Base-by-base conservation (phyloP, 805 yeast genomes). In the Candida anglica region DNA sequence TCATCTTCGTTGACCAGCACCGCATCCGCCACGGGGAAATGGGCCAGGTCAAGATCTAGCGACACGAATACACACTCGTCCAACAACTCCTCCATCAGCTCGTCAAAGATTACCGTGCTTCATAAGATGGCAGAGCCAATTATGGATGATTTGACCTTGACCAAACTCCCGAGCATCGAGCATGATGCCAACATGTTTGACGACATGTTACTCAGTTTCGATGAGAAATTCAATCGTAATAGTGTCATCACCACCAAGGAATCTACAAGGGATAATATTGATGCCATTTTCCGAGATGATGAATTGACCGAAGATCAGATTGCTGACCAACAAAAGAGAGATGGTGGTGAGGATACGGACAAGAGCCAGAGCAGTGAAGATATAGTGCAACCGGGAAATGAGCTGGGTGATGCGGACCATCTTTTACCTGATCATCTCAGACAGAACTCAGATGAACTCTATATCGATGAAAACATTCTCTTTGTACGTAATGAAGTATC, bases 271-370 rank as follows among this genome's bases (percentile, higher is more conserved):
- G n/a, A n/a, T n/a, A n/a, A n/a, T n/a, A n/a, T n/a, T n/a, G 27
- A 35, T 28, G 47, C 52, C 13, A 63, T 66, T 38, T 52, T 66
- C 30, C 56, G 50, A 33, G 72, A 66, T 44, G 72, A 66, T 34
- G 72, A 66, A 36, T 53, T 66, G 38, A 59, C 70, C 1, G 46
- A 43, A 21, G 71, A 56, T 21, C 71, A 66, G 39, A 66, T 66
- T 33, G 54, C 50, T 22, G 69, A 66, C 39, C 69, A 59, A 37
- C 60, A 62, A 39, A 37, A 48, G 14, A 58, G 53, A 27, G 71
- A 66, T 32, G 37, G 39, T 10, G 34, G 35, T 10, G 34, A 24
- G 6, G 46, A 39, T 14, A 29, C 8, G 9, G 18, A 15, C 15
- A 36, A 27, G 29, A 25, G 6, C 15, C n/a, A 13, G 13, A 19